Evolutionary conservation across 306 rosid genomes (phyloP), one percentile per base, ranked within the genome.

Genomic region (Cucurbita argyrosperma): DNA sequence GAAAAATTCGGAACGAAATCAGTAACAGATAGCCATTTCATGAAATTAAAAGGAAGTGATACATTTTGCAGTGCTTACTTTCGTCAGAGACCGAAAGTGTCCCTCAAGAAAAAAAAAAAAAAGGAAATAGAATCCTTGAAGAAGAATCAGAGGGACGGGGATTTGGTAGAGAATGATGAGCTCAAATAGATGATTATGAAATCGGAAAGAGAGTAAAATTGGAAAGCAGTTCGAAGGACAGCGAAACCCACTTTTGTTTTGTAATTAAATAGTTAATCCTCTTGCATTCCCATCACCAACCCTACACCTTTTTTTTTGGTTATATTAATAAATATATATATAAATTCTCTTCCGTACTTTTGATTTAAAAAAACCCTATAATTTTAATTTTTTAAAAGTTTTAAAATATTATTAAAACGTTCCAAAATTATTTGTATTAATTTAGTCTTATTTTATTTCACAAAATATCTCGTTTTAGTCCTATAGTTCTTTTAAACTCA

Each of bases 161-260:
- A 70, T 49, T 46, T 46, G 57, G 55, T 47, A 16, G 74, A 68
- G 74, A 49, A 68, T 47, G 72, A 66, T 66, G 19, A 43, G 72
- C 54, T 66, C 13, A 43, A 43, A 68, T 23, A 3, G 55, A 45
- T 12, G 39, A 67, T 66, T 45, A 66, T 45, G 40, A 67, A 19
- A 45, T 10, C 21, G 43, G 54, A 46, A 5, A 61, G 12, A 63
- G 6, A 19, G 5, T 10, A 67, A 42, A 66, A 19, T 45, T 4
- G 53, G 21, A 14, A 42, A 19, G 38, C 72, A 45, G 72, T 66
- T 45, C 10, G 55, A 23, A 46, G 57, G 73, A 47, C 57, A 46
- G 21, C 73, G 56, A 68, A 7, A 47, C 11, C 57, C 1, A 10
- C 42, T 47, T 19, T 66, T 65, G 10, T 46, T 67, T 46, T 46